These are phyloP conservation scores for Aspergillus unguis DNA, from an alignment of 2,329 filamentous ascomycete genomes.

Conservation along the genomic window DNA sequence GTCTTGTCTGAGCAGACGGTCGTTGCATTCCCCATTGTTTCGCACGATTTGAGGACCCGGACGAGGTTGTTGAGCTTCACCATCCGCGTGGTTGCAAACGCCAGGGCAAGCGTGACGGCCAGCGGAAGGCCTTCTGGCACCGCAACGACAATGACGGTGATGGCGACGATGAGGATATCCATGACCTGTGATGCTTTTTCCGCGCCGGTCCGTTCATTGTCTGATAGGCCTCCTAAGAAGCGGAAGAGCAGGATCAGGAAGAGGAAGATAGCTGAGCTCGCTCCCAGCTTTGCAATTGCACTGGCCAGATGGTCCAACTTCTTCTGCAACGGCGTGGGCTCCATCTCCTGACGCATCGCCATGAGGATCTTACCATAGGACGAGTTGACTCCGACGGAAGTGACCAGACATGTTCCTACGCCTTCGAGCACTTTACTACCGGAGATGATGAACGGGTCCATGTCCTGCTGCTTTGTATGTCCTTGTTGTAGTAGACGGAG, in stretches of 20 bases:
- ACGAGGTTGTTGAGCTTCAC: conserved; percentile 71
- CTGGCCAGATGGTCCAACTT: conserved; percentile 71
- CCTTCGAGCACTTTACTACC: conserved; percentile 75
- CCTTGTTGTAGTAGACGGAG: conserved; percentile 60
- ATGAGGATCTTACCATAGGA: conserved; percentile 71
- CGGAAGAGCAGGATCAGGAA: conserved; percentile 83
- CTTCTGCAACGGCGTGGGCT: conserved; percentile 71
- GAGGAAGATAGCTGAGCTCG: conserved; percentile 63
- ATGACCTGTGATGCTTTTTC: conserved; percentile 68
- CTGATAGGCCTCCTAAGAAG: conserved; percentile 66
- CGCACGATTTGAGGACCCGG: conserved; percentile 68
- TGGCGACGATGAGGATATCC: conserved; percentile 69
- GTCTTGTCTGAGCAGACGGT: conserved; percentile 78
- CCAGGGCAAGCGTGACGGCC: conserved; percentile 69
- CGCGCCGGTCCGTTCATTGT: conserved; percentile 55
- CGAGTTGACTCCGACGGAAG: conserved; percentile 68
- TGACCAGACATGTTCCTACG: conserved; percentile 72
- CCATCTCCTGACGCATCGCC: conserved; percentile 68
- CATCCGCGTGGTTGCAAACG: conserved; percentile 73
- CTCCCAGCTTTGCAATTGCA: conserved; percentile 68
- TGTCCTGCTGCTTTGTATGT: conserved; percentile 53
- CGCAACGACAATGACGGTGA: conserved; percentile 73
- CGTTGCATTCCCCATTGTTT: conserved; percentile 74
- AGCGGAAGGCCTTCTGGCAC: conserved; percentile 63
- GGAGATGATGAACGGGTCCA: conserved; percentile 75